phyloP scores from a whole-genome alignment of 768 basidiomycete species.

The Amanita pallidorosea region DNA sequence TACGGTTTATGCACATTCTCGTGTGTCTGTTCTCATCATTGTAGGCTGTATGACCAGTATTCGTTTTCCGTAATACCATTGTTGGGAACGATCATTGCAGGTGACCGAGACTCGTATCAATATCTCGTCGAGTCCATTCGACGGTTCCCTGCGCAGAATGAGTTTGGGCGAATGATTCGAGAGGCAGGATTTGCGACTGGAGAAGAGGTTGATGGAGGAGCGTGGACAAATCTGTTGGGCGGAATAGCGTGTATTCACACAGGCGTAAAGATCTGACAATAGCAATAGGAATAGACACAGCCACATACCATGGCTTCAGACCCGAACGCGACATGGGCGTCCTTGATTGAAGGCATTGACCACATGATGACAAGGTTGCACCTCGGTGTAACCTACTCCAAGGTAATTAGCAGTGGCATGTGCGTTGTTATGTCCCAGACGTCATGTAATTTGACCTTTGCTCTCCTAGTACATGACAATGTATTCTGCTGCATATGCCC shows the following conservation, averaged over 20 bases:
- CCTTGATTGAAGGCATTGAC: constrained; percentile 80
- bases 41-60: constrained; percentile 86
- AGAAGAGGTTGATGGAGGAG: constrained; percentile 64
- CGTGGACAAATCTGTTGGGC: constrained; percentile 80
- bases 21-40: constrained; percentile 2
- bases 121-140: constrained; percentile 98
- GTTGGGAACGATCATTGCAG: constrained; percentile 92
- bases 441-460: constrained; percentile 1
- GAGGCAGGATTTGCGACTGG: constrained; percentile 78
- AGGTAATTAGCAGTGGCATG: constrained; percentile 22
- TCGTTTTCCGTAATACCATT: constrained; percentile 94
- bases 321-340: constrained; percentile 78
- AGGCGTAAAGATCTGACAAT: constrained; percentile 57
- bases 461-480: constrained; percentile 66
- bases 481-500: constrained; percentile 95
- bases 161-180: constrained; percentile 83
- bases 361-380: constrained; percentile 90
- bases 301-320: constrained; percentile 22
- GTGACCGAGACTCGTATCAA: constrained; percentile 91
- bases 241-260: constrained; percentile 82
- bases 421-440: background rate
- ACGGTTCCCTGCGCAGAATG: constrained; percentile 78
- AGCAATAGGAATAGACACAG: constrained; percentile 1
- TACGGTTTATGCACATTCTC: constrained; percentile 30
- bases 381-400: constrained; percentile 79